Evolutionary conservation across 78 protist genomes (phyloP).

Genomic region (slime mould (Dictyostelium discoideum)): dicty_2.7 NC_007089.4:2294001-2294500

Average conservation of each 20-base stretch:
- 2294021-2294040: background rate
- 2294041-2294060: constrained; percentile 2
- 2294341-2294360: background rate
- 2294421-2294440: background rate
- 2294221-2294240: background rate
- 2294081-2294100: constrained; percentile 8
- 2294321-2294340: background rate
- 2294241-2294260: constrained; percentile 42
- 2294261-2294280: constrained; percentile 2
- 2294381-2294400: background rate
- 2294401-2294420: background rate
- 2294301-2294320: constrained; percentile 40
- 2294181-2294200: background rate
- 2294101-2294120: constrained; percentile 31
- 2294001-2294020: constrained; percentile 21
- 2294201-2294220: background rate
- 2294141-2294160: background rate
- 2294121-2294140: background rate
- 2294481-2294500: background rate
- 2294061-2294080: background rate
- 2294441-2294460: background rate
- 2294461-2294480: background rate
- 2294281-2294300: background rate
- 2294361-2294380: background rate
- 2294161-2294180: background rate